These are phyloP conservation scores for Neonectria coccinea DNA, from an alignment of 2,329 filamentous ascomycete genomes.

Conservation along the genomic window DNA sequence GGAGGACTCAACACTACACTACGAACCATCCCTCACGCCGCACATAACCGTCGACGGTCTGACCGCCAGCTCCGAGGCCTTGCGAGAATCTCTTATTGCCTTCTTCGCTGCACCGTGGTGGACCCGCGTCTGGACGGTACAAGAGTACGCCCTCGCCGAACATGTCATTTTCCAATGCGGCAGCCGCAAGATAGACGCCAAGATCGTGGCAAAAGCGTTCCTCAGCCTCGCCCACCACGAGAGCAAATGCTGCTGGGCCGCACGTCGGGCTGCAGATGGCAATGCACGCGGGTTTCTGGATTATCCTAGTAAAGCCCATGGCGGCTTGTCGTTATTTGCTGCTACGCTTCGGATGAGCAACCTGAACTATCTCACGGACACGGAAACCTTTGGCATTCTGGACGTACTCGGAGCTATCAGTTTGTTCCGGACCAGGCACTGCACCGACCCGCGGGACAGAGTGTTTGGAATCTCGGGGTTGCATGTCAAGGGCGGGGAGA, in stretches of 20 bases:
- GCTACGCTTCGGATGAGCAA: conserved; percentile 22
- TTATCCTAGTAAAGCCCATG: background rate
- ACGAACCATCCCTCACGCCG: conserved; percentile 17
- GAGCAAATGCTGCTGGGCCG: conserved; percentile 24
- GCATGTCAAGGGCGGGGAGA: background rate
- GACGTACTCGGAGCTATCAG: conserved; percentile 8
- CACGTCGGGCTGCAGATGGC: conserved; percentile 9
- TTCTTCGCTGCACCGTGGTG: conserved; percentile 27
- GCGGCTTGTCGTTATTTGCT: conserved; percentile 17
- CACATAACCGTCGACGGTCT: conserved; percentile 13
- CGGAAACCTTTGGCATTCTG: background rate
- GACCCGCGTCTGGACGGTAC: conserved; percentile 28
- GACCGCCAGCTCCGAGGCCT: background rate
- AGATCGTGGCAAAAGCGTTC: conserved; percentile 4
- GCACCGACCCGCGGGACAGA: conserved; percentile 19
- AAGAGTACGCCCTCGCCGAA: conserved; percentile 15
- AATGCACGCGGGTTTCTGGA: conserved; percentile 24
- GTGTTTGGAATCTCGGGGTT: conserved; percentile 20
- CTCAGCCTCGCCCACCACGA: conserved; percentile 12
- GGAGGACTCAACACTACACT: conserved; percentile 17
- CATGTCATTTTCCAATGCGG: conserved; percentile 25
- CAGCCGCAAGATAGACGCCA: conserved; percentile 1
- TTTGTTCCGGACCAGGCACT: conserved; percentile 23
- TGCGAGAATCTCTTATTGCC: conserved; percentile 21
- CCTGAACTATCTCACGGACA: background rate